Base-by-base conservation (phyloP, 2,329 filamentous ascomycete species). In the Fusarium protoensiforme region DNA sequence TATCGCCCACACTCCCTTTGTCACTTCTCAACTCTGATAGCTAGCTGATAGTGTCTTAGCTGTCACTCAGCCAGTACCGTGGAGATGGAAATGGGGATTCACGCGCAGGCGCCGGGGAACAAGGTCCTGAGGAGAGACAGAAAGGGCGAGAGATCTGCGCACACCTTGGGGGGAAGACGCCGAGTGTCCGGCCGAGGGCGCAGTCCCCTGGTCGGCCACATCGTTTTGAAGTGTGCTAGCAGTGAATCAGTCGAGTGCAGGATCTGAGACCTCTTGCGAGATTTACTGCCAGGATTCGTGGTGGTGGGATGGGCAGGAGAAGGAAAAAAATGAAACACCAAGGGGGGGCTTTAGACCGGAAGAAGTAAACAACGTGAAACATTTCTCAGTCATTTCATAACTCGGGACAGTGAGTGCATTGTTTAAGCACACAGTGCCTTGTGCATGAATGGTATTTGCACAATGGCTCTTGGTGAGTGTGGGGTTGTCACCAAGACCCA, bases 221-320 rank as follows among this genome's bases (percentile, higher is more conserved):
- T 70, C 51, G 33, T 24, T 56, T 72, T 62, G 65, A 35, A 18
- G 59, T 36, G 59, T 67, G 68, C 58, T 57, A 59, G 48, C 39
- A 59, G 38, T 68, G 71, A 73, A 71, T 73, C 67, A 73, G n/a
- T 35, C 46, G 60, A 73, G 71, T 73, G 71, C 71, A 73, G 71
- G 71, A 73, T 73, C 71, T 73, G 71, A 73, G 71, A 73, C 71
- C n/a, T 61, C 29, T 35, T 31, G 35, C 59, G 53, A 73, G 71
- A 73, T 73, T 73, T 65, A 51, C 27, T 27, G 46, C 46, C 10
- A 51, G 46, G 46, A 51, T 51, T 51, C 24, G 46, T 11, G 46
- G 46, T 51, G 54, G 22, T 22, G 57, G 20, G 29, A 43, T 39
- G 39, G 22, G 22, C 5, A 46, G 22, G 22, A 27, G 18, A 27